Base-by-base conservation (phyloP, 73 alveolate genomes). In the Breviolum minutum region DNA sequence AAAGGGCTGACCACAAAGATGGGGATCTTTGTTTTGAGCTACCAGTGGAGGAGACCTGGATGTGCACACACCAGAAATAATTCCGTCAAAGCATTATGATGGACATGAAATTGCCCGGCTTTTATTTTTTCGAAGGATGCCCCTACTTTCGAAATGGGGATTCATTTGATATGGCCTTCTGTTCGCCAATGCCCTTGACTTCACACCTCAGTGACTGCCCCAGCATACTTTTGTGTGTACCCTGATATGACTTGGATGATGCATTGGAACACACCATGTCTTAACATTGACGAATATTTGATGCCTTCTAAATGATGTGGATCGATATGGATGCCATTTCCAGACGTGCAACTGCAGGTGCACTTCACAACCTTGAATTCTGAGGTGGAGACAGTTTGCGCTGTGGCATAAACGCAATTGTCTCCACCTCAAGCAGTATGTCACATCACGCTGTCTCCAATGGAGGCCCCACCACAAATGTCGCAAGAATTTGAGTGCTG, bases 121-220 rank as follows among this genome's bases (percentile, higher is more conserved):
- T 40, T 3, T 40, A 40, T 40, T 40, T 0, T 40, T 40, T 40
- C n/a, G 54, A 3, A 40, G 54, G 54, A 40, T 40, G 54, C 54
- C 54, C 54, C 54, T 40, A 40, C 54, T 40, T 40, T 40, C 54
- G 54, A 40, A 40, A 40, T 40, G 3, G 54, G 54, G 54, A 40
- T 40, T 40, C 54, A 40, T 40, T 40, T 40, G 54, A 40, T 40
- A 2, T 2, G 54, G 94, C 94, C 94, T 86, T 86, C 30, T 86
- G 94, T 63, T 94, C 99, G 63, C 99, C 99, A 29, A 94, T 94
- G 90, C 99, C 99, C 61, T 94, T 92, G 29, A 92, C 98, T 63
- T 92, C 98, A 61, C 87, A 80, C 90, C 98, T 92, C 40, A 27
- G 27, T 48, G 62, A 7, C 26, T 2, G 66, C 63, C 0, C 2